Evolutionary conservation across 495 filamentous ascomycete genomes (phyloP).

Genomic region (Tuber aestivum): DNA sequence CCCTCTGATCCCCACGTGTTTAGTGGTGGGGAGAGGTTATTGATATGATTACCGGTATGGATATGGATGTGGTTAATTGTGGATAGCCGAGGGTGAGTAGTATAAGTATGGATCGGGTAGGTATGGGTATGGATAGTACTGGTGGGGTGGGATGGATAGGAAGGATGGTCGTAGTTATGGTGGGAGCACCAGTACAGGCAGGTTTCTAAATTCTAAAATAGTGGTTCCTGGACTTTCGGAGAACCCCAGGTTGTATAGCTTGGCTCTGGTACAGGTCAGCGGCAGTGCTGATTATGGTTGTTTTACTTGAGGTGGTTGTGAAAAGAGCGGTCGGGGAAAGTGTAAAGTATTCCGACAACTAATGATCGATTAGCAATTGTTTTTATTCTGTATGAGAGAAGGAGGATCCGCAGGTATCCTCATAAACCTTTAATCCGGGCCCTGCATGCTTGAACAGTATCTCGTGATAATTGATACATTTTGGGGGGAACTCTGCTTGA

Average conservation of each 20-base stretch:
- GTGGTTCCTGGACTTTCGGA: background rate
- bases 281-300: background rate
- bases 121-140: background rate
- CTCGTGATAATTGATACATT: background rate
- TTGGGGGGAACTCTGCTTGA: background rate
- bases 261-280: too few relatives aligned
- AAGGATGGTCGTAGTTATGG: background rate
- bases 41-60: background rate
- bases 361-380: background rate
- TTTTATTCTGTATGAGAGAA: background rate
- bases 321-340: background rate
- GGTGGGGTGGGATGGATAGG: background rate
- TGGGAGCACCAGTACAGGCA: background rate
- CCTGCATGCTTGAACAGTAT: background rate
- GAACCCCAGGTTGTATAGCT: background rate
- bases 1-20: background rate
- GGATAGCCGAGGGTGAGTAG: background rate
- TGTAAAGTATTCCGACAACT: background rate
- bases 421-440: background rate
- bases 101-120: background rate
- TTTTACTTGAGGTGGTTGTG: background rate
- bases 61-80: background rate
- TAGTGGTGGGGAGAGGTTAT: background rate
- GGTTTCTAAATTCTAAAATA: background rate
- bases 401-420: too few relatives aligned